A percentile compares a stretch with the other conserved stretches of the same genome.
Evolutionary conservation across 371 early-diverging fungal genomes (phyloP).

Genomic region (Rhizopus microsporus): DNA sequence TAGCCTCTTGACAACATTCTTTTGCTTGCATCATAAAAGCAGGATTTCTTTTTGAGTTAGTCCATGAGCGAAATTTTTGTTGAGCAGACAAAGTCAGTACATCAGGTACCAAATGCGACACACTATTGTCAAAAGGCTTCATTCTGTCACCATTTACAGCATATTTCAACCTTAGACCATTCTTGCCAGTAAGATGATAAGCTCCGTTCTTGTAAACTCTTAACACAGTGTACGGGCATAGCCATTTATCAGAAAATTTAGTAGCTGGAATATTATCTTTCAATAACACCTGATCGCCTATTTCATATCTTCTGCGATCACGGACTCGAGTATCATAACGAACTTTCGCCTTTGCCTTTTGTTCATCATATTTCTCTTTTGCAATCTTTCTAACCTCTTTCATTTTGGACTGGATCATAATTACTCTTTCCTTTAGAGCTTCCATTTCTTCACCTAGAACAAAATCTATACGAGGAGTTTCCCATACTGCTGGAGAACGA

Average conservation of each 20-base stretch:
- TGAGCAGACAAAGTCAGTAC: not conserved
- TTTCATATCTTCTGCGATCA: not conserved
- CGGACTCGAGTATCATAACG: constrained; percentile 13
- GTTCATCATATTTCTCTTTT: constrained; percentile 1
- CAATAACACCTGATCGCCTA: constrained; percentile 22
- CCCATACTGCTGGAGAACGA: constrained; percentile 22
- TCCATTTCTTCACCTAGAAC: constrained; percentile 16
- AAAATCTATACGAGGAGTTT: constrained; percentile 18
- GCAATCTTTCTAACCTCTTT: constrained; percentile 1
- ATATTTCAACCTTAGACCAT: constrained; percentile 4
- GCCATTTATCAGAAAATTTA: constrained; percentile 22
- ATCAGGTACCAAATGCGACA: constrained; percentile 19
- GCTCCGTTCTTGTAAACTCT: constrained; percentile 11
- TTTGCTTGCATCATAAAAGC: not conserved
- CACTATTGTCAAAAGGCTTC: not conserved
- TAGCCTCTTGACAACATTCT: not conserved
- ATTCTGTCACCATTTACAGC: constrained; percentile 24
- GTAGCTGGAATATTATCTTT: not conserved
- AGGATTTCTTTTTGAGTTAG: constrained; percentile 1
- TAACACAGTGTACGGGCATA: constrained; percentile 16
- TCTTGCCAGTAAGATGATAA: constrained; percentile 14
- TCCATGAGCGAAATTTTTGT: constrained; percentile 19
- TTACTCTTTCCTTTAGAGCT: constrained; percentile 6
- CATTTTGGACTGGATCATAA: not conserved
- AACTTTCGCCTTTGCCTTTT: constrained; percentile 4